Base-by-base conservation (phyloP, 805 yeast species). In the Blastobotrys americana region DNA sequence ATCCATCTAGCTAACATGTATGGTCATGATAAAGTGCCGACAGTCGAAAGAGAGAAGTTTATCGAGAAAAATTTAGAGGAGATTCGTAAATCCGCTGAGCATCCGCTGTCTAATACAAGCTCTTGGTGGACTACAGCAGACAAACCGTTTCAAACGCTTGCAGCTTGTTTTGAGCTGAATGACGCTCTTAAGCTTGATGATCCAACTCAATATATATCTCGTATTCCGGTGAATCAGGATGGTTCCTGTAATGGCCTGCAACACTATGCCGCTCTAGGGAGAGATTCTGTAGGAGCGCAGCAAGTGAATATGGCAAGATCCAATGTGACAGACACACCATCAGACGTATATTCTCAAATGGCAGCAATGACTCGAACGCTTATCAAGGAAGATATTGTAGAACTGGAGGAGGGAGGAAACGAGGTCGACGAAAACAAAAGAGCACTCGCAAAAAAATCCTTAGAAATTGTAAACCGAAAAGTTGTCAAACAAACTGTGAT, bases 401-500 rank as follows among this genome's bases (percentile, higher is more conserved):
- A 17, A 20, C 13, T 25, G 31, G 10, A 25, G 31, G 10, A 25
- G 31, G 31, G 31, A 13, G 10, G 31, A 13, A 8, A 8, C 8
- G 10, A 25, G 13, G 31, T 13, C 31, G 13, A 13, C 31, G 48
- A 44, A n/a, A 45, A 41, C 2, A 41, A 25, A 2, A 34, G 25
- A 2, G 64, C 61, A 3, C 16, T 42, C 34, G 55, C 41, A 6
- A 75, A 79, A 19, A 25, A 13, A 25, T 8, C 31, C 10, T 13
- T 25, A 13, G 31, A 25, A 13, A 8, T 25, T 8, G 10, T 25
- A 13, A 25, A 25, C 31, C 76, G 98, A 55, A 90, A 88, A 60
- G 82, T 90, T 35, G 96, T 93, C 22, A 90, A 90, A 60, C 97
- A 89, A 62, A 86, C 97, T 0, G 97, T 90, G 20, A 90, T 90